Conservation (phyloP, 2,329 filamentous ascomycete genomes). For the Stagonosporopsis tanaceti region DNA sequence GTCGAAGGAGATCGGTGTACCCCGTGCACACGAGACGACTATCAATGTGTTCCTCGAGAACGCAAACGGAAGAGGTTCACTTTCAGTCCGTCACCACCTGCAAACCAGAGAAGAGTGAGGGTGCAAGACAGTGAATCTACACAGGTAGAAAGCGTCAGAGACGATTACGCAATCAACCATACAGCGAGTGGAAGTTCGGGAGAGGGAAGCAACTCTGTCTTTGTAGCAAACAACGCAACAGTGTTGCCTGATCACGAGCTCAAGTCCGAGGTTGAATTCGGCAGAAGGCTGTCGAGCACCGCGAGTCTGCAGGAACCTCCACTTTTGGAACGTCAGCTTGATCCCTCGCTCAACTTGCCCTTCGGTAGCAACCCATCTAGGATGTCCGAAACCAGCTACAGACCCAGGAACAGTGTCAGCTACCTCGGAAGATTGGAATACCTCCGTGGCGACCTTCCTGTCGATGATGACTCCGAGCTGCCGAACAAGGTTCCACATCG, state of each 20-base stretch:
- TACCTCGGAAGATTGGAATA: conserved; percentile 46
- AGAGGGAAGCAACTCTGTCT: conserved; percentile 9
- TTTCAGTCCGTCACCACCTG: conserved; percentile 41
- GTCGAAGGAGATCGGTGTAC: conserved; percentile 49
- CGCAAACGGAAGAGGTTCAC: conserved; percentile 46
- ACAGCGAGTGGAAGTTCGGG: conserved; percentile 10
- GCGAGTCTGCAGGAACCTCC: conserved; percentile 33
- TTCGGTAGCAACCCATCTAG: conserved; percentile 24
- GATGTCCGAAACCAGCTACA: conserved; percentile 25
- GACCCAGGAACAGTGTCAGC: conserved; percentile 35
- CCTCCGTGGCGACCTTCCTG: conserved; percentile 44
- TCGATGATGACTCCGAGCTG: conserved; percentile 43
- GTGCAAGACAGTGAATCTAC: conserved; percentile 21
- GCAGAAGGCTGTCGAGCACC: conserved; percentile 32
- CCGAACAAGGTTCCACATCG: conserved; percentile 39
- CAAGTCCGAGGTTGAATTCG: conserved; percentile 30
- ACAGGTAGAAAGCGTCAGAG: conserved; percentile 20
- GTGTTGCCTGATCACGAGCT: conserved; percentile 22
- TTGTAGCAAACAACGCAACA: conserved; percentile 9
- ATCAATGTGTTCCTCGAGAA: conserved; percentile 44
- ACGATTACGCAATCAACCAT: conserved; percentile 12
- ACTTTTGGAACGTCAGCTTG: conserved; percentile 26
- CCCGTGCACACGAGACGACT: conserved; percentile 46
- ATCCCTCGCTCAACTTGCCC: conserved; percentile 28
- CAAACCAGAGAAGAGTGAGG: conserved; percentile 22